A percentile compares a stretch with the other conserved stretches of the same genome.
Conservation (phyloP, 129 eudicot species). For the Logfia minima region DNA sequence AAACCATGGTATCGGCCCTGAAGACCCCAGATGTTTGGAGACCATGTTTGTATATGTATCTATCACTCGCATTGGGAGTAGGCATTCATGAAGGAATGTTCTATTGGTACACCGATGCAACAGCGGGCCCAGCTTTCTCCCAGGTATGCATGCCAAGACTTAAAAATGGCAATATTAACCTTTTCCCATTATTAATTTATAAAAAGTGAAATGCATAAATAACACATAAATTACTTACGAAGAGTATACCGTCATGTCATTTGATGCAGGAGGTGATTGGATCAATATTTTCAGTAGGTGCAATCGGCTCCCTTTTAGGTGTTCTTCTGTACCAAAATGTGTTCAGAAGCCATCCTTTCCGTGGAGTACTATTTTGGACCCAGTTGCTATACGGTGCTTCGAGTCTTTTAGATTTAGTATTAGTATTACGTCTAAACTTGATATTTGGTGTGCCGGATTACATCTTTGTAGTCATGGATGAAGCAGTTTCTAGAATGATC, state of each 20-base stretch:
- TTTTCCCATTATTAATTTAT: not conserved
- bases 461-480: constrained; percentile 71
- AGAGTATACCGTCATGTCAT: constrained; percentile 10
- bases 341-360: constrained; percentile 61
- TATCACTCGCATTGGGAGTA: constrained; percentile 72
- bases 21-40: constrained; percentile 82
- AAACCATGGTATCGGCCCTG: constrained; percentile 73
- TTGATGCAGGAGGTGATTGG: constrained; percentile 77
- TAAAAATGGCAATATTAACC: not conserved
- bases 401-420: constrained; percentile 66
- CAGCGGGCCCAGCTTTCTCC: constrained; percentile 73
- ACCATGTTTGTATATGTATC: constrained; percentile 89
- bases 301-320: constrained; percentile 79
- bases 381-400: constrained; percentile 64
- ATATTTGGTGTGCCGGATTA: constrained; percentile 67
- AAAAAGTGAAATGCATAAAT: not conserved
- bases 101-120: constrained; percentile 90
- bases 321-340: constrained; percentile 76
- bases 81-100: constrained; percentile 91
- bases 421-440: constrained; percentile 75
- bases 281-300: constrained; percentile 73
- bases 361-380: constrained; percentile 70
- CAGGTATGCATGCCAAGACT: constrained; percentile 46
- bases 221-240: not conserved
- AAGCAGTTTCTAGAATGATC: constrained; percentile 58